Conservation (phyloP, 352 stramenopile genomes). For the Pythium pyrilobum region DNA sequence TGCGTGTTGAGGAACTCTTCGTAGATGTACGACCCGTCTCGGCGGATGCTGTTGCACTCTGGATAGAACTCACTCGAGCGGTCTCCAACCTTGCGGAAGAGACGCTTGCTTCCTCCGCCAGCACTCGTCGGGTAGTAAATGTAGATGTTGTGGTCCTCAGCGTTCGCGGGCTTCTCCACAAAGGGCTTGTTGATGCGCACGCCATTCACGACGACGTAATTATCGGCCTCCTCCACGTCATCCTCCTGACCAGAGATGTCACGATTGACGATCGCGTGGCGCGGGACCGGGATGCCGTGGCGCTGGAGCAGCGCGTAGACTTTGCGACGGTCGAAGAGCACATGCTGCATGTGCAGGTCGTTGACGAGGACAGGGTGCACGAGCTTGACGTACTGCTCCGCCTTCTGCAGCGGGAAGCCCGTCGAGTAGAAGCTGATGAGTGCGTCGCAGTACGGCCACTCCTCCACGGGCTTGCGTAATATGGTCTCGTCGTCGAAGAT, state of each 20-base stretch:
- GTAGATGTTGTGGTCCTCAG: conserved; percentile 99
- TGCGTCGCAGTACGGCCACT: conserved; percentile 94
- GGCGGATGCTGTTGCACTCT: conserved; percentile 94
- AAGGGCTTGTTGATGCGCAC: conserved; percentile 99
- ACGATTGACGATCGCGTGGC: conserved; percentile 93
- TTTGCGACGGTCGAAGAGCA: conserved; percentile 93
- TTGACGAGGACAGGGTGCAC: conserved; percentile 97
- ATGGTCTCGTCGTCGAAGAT: conserved; percentile 98
- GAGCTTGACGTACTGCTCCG: conserved; percentile 94
- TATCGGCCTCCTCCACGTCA: conserved; percentile 72
- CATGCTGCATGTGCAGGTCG: conserved; percentile 95
- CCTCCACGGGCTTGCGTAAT: conserved; percentile 91
- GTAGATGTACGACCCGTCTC: conserved; percentile 96
- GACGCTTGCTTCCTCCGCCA: conserved; percentile 96
- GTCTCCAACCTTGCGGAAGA: conserved; percentile 98
- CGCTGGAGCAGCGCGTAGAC: conserved; percentile 96
- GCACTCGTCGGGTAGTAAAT: conserved; percentile 99
- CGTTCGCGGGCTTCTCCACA: conserved; percentile 99
- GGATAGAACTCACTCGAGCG: conserved; percentile 95
- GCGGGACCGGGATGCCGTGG: conserved; percentile 94
- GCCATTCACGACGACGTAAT: conserved; percentile 91
- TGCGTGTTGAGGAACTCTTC: conserved; percentile 99
- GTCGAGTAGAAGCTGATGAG: conserved; percentile 99
- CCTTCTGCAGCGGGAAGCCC: conserved; percentile 97
- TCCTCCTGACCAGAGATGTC: conserved; percentile 81